These are phyloP conservation scores for Tylopilus balloui DNA, from an alignment of 768 basidiomycete genomes.

Conservation along the genomic window DNA sequence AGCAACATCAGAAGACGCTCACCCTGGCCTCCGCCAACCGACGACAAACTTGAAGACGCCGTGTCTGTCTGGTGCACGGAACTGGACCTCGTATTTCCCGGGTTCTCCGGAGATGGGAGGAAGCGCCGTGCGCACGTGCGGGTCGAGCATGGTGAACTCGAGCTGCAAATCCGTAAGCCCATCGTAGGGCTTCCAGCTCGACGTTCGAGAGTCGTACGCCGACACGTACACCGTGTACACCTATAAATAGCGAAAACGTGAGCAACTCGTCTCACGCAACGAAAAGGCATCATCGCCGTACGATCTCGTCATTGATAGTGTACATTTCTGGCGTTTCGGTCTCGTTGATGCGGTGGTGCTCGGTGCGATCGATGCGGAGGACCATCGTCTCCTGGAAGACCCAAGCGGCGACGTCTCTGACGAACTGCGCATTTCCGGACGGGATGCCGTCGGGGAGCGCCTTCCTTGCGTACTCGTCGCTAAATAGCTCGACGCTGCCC, in stretches of 20 bases:
- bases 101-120: slow-evolving; percentile 50
- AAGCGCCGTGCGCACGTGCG: slow-evolving; percentile 83
- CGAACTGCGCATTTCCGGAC: slow-evolving; percentile 75
- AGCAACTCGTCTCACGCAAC: background rate
- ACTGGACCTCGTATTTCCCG: slow-evolving; percentile 73
- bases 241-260: slow-evolving; percentile 35
- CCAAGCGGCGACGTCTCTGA: slow-evolving; percentile 77
- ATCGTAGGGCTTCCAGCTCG: slow-evolving; percentile 69
- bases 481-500: slow-evolving; percentile 78
- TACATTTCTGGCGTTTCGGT: slow-evolving; percentile 66
- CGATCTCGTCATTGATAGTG: slow-evolving; percentile 82
- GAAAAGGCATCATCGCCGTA: slow-evolving; percentile 29
- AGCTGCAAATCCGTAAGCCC: slow-evolving; percentile 78
- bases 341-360: slow-evolving; percentile 68
- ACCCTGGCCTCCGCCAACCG: slow-evolving; percentile 88
- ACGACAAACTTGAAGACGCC: slow-evolving; percentile 98
- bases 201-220: slow-evolving; percentile 51
- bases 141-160: slow-evolving; percentile 98
- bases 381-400: slow-evolving; percentile 84
- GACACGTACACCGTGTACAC: slow-evolving; percentile 73
- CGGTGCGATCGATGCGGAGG: slow-evolving; percentile 68
- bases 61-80: slow-evolving; percentile 91
- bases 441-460: slow-evolving; percentile 53
- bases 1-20: slow-evolving; percentile 22
- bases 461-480: slow-evolving; percentile 67